phyloP scores from a whole-genome alignment of 176 grass and related monocot genomes.

The Neostapfia colusana region DNA sequence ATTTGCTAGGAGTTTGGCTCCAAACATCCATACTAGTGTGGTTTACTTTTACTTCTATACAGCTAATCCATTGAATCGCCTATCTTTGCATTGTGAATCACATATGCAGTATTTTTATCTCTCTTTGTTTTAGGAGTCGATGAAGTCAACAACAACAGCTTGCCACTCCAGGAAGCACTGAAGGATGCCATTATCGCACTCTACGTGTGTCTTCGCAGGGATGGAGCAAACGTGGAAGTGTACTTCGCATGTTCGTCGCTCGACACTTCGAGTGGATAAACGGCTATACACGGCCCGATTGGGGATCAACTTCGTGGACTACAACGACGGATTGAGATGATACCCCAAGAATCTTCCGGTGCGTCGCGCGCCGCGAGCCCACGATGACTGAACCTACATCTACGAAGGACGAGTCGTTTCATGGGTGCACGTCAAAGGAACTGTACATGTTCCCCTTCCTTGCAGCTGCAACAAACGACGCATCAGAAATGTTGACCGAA shows the following conservation, averaged over 20 bases:
- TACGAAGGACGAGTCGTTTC: not conserved
- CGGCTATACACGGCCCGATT: slow-evolving; percentile 63
- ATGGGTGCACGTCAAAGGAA: slow-evolving; percentile 18
- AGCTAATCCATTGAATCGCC: no score
- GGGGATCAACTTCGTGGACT: slow-evolving; percentile 64
- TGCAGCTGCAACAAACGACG: slow-evolving; percentile 1
- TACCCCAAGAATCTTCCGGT: slow-evolving; percentile 60
- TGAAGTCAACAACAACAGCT: no score
- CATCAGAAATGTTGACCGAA: not conserved
- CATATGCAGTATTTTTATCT: no score
- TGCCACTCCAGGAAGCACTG: no score
- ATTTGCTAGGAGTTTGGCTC: no score
- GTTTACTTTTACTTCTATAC: no score
- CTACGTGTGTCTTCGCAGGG: slow-evolving; percentile 8
- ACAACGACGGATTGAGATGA: slow-evolving; percentile 37
- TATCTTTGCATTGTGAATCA: no score
- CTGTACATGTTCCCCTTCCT: not conserved
- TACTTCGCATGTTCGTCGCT: slow-evolving; percentile 61
- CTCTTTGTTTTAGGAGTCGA: no score
- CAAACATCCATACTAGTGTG: no score
- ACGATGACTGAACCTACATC: not conserved
- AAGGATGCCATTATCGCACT: no score
- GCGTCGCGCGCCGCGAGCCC: no score
- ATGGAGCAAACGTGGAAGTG: slow-evolving; percentile 58
- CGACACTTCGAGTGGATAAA: slow-evolving; percentile 57